Percentiles rank a stretch among this genome's conserved stretches.
Evolutionary conservation across 192 early-diverging fungal genomes (phyloP).

Genomic region (Chytriomyces sp.): DNA sequence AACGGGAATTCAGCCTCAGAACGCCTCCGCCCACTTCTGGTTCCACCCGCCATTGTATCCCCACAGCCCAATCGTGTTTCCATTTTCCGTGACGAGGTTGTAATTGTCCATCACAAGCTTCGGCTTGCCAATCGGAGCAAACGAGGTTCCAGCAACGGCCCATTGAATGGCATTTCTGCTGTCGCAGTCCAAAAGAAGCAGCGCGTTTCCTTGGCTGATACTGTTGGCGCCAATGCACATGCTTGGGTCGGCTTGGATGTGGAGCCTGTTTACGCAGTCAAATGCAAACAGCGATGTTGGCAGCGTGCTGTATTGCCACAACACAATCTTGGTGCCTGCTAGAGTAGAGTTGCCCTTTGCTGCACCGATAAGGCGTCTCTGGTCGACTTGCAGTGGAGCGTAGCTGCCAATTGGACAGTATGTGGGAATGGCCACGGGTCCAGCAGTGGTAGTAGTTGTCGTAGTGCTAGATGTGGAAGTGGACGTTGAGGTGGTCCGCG

Average conservation of each 20-base stretch:
- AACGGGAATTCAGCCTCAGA: not conserved
- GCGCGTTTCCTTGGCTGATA: too few species aligned
- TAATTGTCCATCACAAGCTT: not conserved
- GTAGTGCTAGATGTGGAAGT: not conserved
- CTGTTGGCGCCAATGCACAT: not conserved
- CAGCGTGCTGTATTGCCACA: not conserved
- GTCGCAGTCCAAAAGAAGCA: not conserved
- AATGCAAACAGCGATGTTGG: constrained; percentile 15
- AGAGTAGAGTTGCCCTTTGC: not conserved
- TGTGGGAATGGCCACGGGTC: too few species aligned
- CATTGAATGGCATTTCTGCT: not conserved
- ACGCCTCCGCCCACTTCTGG: not conserved
- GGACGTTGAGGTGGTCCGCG: not conserved
- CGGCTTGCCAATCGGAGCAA: not conserved
- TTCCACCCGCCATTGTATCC: constrained; percentile 2
- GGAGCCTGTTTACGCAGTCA: constrained; percentile 1
- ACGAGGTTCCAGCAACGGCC: not conserved
- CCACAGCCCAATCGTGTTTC: not conserved
- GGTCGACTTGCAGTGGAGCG: not conserved
- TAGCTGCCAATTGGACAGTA: too few species aligned
- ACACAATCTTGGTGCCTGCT: not conserved
- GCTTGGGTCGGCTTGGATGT: not conserved
- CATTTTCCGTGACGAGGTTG: not conserved
- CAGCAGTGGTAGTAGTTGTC: not conserved
- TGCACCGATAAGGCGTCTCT: not conserved